Evolutionary conservation across 345 rosid genomes (phyloP), one percentile per base, ranked within the genome.

Genomic region (Corchorus capsularis): DNA sequence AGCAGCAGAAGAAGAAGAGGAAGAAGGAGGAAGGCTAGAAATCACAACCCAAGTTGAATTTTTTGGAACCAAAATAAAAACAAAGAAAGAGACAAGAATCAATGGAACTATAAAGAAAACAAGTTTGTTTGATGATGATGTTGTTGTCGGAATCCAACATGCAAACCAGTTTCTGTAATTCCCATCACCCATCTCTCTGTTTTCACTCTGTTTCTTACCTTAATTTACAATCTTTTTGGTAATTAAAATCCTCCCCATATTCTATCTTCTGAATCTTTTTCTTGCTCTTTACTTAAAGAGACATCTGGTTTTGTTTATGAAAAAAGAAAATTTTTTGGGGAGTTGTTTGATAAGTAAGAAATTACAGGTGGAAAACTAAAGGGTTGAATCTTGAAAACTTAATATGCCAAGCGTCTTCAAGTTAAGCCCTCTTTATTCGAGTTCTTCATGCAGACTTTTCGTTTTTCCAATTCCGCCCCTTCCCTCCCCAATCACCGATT

Each of bases 381-480:
- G 72, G 78, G 79, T 39, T 63, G 78, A 74, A 17, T 68, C 72
- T 49, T 0, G 1, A 27, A 27, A 27, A 27, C 27, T 27, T 0
- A 27, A 27, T 27, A 27, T 52, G 87, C 85, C 91, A 88, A 70
- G 83, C 86, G 80, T 84, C 80, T 15, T 41, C 80, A 56, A 1
- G 27, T 41, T 16, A 16, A 9, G 34, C 53, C 37, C 77, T 74
- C 59, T 61, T 41, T 56, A 8, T n/a, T 14, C 19, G 78, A 66
- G 68, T 4, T 43, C 37, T 64, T 57, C 88, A 83, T 88, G 92
- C 92, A 86, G 79, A 32, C 8, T 77, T 78, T 79, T 2, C 47
- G 1, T 7, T 15, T 5, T 66, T 72, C 83, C 89, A 3, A 14
- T 49, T 80, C 20, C 77, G 35, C 82, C 86, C 87, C 50, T 55